Evolutionary conservation across 2,329 filamentous ascomycete species (phyloP).

Genomic region (Pestalotiopsis sp.): DNA sequence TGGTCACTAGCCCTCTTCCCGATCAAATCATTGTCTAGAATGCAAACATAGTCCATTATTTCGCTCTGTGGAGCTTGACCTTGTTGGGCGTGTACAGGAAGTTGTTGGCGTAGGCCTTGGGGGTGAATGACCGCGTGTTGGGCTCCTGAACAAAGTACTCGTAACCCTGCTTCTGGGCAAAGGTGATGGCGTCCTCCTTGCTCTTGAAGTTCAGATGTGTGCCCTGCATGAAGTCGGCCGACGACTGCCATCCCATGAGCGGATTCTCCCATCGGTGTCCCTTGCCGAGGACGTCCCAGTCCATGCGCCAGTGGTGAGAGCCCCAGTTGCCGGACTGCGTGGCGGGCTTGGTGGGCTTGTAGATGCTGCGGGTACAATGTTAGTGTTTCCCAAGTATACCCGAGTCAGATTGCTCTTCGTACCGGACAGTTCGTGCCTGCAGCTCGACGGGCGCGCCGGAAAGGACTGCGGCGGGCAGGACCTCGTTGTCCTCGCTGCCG

Average conservation of each 20-base stretch:
- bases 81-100: constrained; percentile 84
- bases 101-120: constrained; percentile 97
- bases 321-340: constrained; percentile 94
- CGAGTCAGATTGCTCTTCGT: constrained; percentile 31
- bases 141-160: constrained; percentile 99
- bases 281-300: constrained; percentile 92
- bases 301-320: constrained; percentile 89
- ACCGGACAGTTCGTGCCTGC: constrained; percentile 93
- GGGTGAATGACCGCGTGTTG: constrained; percentile 79
- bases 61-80: constrained; percentile 84
- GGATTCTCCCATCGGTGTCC: constrained; percentile 98
- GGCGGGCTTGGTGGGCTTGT: constrained; percentile 87
- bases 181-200: constrained; percentile 92
- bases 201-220: constrained; percentile 86
- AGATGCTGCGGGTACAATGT: constrained; percentile 67
- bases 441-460: constrained; percentile 94
- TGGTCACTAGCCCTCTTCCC: neutral
- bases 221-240: constrained; percentile 92
- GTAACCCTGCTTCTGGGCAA: constrained; percentile 98
- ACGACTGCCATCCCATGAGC: constrained; percentile 98
- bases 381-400: constrained; percentile 10
- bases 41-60: constrained; percentile 47
- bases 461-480: constrained; percentile 79
- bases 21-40: neutral
- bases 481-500: constrained; percentile 78